These are phyloP conservation scores for Barnettozyma pratensis DNA, from an alignment of 805 yeast genomes.

Conservation along the genomic window DNA sequence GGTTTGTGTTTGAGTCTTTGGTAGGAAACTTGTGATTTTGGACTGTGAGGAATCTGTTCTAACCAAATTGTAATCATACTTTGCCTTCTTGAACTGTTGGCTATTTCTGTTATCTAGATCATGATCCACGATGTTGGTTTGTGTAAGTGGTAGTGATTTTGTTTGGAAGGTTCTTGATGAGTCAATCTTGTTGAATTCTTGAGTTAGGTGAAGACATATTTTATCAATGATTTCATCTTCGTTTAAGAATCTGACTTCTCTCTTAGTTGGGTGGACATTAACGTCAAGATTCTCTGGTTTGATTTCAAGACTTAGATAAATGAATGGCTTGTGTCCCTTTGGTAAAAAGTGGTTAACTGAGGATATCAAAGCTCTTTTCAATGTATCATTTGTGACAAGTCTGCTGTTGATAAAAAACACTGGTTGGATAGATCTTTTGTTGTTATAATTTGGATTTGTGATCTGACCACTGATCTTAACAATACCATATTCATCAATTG, in stretches of 20 bases:
- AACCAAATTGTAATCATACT: slow-evolving; percentile 63
- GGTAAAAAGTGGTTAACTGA: slow-evolving; percentile 52
- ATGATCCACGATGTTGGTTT: slow-evolving; percentile 1
- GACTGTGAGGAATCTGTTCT: slow-evolving; percentile 67
- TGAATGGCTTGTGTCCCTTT: slow-evolving; percentile 70
- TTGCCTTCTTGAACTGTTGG: slow-evolving; percentile 21
- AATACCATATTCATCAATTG: slow-evolving; percentile 43
- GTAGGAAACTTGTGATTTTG: slow-evolving; percentile 38
- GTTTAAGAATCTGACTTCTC: slow-evolving; percentile 79
- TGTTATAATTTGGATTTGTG: slow-evolving; percentile 65
- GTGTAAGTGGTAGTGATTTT: slow-evolving; percentile 42
- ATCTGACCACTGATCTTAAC: slow-evolving; percentile 50
- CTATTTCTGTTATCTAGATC: neutral
- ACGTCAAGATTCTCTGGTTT: slow-evolving; percentile 77
- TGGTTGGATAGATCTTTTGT: slow-evolving; percentile 61
- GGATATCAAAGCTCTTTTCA: slow-evolving; percentile 59
- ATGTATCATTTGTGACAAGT: slow-evolving; percentile 76
- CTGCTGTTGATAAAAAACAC: slow-evolving; percentile 83
- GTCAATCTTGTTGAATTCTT: slow-evolving; percentile 51
- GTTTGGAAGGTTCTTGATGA: slow-evolving; percentile 63
- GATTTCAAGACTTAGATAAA: slow-evolving; percentile 67
- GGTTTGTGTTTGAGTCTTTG: slow-evolving; percentile 1
- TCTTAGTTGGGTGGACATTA: slow-evolving; percentile 92
- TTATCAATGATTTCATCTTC: slow-evolving; percentile 80
- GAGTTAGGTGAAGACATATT: slow-evolving; percentile 46